Conservation (phyloP, 257 asterid species). For the Penstemon davidsonii region DNA sequence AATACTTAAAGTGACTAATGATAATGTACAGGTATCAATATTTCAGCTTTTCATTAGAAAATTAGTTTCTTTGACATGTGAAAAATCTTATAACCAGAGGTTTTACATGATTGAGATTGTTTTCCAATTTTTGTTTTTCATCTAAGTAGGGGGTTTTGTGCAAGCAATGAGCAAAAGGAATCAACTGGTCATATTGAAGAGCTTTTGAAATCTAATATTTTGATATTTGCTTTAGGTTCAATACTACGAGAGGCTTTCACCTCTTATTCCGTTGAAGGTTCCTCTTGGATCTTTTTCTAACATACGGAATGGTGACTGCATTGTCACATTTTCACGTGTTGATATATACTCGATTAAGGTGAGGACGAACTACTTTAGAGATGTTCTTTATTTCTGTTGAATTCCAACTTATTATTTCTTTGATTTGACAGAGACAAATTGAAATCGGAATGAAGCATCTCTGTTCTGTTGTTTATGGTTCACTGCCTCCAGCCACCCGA, state of each 20-base stretch:
- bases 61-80: constrained; percentile 7
- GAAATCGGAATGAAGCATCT: constrained; percentile 70
- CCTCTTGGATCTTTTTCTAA: constrained; percentile 77
- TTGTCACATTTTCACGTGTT: constrained; percentile 87
- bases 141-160: too few species aligned
- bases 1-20: constrained; percentile 85
- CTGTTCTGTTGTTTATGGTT: constrained; percentile 97
- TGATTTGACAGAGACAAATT: constrained; percentile 62
- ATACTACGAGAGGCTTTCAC: constrained; percentile 91
- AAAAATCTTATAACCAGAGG: background rate
- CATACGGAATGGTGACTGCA: constrained; percentile 80
- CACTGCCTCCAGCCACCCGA: constrained; percentile 96
- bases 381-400: background rate
- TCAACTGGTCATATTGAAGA: background rate
- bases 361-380: constrained; percentile 23
- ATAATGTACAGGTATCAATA: constrained; percentile 54
- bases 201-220: constrained; percentile 8
- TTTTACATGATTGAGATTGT: too few species aligned
- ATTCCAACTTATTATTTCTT: constrained; percentile 12
- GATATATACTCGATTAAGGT: constrained; percentile 81
- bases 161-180: too few species aligned
- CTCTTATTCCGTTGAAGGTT: constrained; percentile 73
- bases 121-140: too few species aligned
- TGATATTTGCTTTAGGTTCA: constrained; percentile 57
- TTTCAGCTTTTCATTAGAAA: constrained; percentile 8